Conservation (phyloP, 768 basidiomycete genomes). For the Leucogyrophana mollusca region DNA sequence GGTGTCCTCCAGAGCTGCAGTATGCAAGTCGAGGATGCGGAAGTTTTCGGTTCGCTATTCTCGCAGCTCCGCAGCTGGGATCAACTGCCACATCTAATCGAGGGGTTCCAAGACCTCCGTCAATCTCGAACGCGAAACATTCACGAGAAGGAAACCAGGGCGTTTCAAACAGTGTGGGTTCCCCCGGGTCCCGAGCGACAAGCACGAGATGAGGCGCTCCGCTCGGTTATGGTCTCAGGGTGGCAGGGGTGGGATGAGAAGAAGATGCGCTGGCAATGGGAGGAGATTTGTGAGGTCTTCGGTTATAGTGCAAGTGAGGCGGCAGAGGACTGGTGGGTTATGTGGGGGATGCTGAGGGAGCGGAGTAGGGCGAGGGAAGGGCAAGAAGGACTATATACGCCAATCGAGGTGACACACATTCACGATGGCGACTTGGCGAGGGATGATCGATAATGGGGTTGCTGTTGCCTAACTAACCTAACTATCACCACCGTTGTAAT, state of each 20-base stretch:
- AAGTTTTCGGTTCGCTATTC: slow-evolving; percentile 25
- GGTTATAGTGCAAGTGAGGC: slow-evolving; percentile 50
- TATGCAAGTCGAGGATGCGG: slow-evolving; percentile 27
- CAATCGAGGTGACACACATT: neutral
- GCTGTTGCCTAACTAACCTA: no score
- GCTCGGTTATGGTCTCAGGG: slow-evolving; percentile 10
- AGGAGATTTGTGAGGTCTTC: slow-evolving; percentile 46
- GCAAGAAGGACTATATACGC: neutral
- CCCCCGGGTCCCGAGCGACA: slow-evolving; percentile 41
- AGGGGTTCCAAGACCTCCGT: slow-evolving; percentile 56
- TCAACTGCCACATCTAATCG: slow-evolving; percentile 47
- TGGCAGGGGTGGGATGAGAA: slow-evolving; percentile 43
- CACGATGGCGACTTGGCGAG: no score
- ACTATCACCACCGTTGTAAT: no score
- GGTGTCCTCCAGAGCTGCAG: slow-evolving; percentile 36
- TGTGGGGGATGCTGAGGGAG: slow-evolving; percentile 46
- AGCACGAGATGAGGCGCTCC: slow-evolving; percentile 38
- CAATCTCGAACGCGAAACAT: slow-evolving; percentile 41
- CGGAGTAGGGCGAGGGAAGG: slow-evolving; percentile 20
- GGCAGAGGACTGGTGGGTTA: slow-evolving; percentile 62
- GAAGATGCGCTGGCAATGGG: slow-evolving; percentile 47
- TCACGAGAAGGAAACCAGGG: slow-evolving; percentile 40
- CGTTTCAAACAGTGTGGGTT: slow-evolving; percentile 38
- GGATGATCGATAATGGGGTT: no score
- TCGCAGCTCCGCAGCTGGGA: slow-evolving; percentile 41